Conservation (phyloP, 2,329 filamentous ascomycete genomes). For the Cercospora citrullina region DNA sequence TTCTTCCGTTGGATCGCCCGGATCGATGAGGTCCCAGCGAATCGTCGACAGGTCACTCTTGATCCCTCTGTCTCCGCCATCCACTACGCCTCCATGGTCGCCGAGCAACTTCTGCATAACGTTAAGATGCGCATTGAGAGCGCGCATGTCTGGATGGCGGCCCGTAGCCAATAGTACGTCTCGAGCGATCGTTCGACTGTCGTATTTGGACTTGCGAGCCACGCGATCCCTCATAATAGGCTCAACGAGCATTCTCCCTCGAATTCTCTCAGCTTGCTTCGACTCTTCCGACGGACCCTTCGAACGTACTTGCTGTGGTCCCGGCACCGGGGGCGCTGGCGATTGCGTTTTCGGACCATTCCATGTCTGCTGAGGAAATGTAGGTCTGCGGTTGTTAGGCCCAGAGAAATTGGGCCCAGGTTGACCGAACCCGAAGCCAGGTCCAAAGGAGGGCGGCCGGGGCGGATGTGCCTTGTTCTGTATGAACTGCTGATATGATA, state of each 20-base stretch:
- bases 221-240: conserved; percentile 51
- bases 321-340: conserved; percentile 10
- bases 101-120: conserved; percentile 44
- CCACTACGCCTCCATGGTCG: conserved; percentile 41
- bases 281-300: conserved; percentile 34
- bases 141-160: conserved; percentile 59
- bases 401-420: not conserved
- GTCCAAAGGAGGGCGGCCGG: not conserved
- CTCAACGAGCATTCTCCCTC: conserved; percentile 43
- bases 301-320: conserved; percentile 19
- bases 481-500: conserved; percentile 23
- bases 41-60: conserved; percentile 57
- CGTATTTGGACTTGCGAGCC: conserved; percentile 55
- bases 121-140: conserved; percentile 60
- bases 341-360: conserved; percentile 11
- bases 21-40: conserved; percentile 63
- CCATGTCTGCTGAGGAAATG: conserved; percentile 11
- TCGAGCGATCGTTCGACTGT: conserved; percentile 62
- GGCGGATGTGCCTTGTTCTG: conserved; percentile 12
- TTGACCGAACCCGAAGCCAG: not conserved
- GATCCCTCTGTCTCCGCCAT: conserved; percentile 37
- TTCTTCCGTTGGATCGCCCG: conserved; percentile 47
- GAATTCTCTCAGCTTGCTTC: conserved; percentile 36
- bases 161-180: conserved; percentile 64
- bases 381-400: not conserved